A percentile compares a stretch with the other conserved stretches of the same genome.
Conservation (phyloP, 805 yeast species). For the Schizosaccharomyces pombe region DNA sequence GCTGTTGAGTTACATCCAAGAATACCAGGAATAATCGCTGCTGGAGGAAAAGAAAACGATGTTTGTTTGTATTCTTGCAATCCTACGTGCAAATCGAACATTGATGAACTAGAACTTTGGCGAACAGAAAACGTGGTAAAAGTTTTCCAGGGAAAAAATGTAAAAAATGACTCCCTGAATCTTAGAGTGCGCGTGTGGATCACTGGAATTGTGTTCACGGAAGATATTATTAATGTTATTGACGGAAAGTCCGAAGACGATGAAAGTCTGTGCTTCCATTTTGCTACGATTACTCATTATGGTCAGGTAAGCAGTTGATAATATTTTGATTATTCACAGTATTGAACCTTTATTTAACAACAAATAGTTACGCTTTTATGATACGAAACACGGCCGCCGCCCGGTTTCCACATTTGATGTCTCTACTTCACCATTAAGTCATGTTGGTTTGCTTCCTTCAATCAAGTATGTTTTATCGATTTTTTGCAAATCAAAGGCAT, state of each 20-base stretch:
- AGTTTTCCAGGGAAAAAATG: slow-evolving; percentile 38
- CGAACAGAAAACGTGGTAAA: too few relatives aligned
- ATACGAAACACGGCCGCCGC: background rate
- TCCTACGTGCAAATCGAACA: background rate
- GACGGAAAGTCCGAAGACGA: background rate
- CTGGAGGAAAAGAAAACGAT: background rate
- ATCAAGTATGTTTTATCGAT: background rate
- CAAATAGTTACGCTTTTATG: background rate
- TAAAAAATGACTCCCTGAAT: slow-evolving; percentile 55
- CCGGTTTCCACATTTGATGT: background rate
- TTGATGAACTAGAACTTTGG: background rate
- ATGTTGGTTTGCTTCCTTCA: background rate
- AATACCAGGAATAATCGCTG: background rate
- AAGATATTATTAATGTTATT: background rate
- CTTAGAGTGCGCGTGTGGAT: slow-evolving; percentile 69
- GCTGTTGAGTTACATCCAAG: background rate
- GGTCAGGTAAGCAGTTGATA: background rate
- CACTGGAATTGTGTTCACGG: slow-evolving; percentile 28
- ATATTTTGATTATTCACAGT: background rate
- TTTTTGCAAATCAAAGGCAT: too few relatives aligned
- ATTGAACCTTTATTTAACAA: background rate
- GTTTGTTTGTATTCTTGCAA: background rate
- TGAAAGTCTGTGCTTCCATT: background rate
- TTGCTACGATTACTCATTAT: slow-evolving; percentile 1
- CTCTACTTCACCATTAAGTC: background rate